Base-by-base conservation (phyloP, 2,329 filamentous ascomycete species). In the Diaporthe australafricana region DNA sequence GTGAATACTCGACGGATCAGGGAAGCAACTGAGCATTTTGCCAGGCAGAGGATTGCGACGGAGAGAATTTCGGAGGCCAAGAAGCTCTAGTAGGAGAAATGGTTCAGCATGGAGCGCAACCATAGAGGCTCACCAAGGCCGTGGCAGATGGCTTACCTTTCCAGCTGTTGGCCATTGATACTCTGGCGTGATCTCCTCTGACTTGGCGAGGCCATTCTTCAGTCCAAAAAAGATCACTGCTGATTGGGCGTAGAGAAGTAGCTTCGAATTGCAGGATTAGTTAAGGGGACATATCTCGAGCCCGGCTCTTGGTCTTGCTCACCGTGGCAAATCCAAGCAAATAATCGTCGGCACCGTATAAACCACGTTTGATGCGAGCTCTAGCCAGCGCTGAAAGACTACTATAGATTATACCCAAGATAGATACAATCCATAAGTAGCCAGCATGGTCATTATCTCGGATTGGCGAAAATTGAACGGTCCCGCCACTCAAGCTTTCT, bases 381-480 rank as follows among this genome's bases (percentile, higher is more conserved):
- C 70, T 53, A 16, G 68, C 47, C 38, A 62, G 17, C 9, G 30
- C 48, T 17, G 70, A 56, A 12, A 68, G 27, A 35, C 42, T 35
- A 32, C 47, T 69, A 27, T 69, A 71, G 17, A 69, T 56, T 6
- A 55, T 20, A 17, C 35, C 47, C 70, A 69, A 12, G 22, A 68
- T 69, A 22, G 47, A 63, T 5, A 52, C 65, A 6, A 72, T 72
- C 70, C 65, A 70, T n/a, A 72, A n/a, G 25, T 63, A 68, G 1
- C 55, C 70, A 11, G 55, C 55, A 45, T 72, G 70, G 20, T 69
- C 56, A n/a, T 52, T 47, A 2, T 55, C 14, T 16, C 25, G 22
- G 40, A 67, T 68, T 3, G 70, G 53, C 35, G 70, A 56, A 42
- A 60, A 40, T 27, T 35, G 12, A 50, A 38, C 27, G 14, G 70